Evolutionary conservation across 208 protist species (phyloP), one percentile per base, ranked within the genome.

Genomic region (Lotmaria passim): DNA sequence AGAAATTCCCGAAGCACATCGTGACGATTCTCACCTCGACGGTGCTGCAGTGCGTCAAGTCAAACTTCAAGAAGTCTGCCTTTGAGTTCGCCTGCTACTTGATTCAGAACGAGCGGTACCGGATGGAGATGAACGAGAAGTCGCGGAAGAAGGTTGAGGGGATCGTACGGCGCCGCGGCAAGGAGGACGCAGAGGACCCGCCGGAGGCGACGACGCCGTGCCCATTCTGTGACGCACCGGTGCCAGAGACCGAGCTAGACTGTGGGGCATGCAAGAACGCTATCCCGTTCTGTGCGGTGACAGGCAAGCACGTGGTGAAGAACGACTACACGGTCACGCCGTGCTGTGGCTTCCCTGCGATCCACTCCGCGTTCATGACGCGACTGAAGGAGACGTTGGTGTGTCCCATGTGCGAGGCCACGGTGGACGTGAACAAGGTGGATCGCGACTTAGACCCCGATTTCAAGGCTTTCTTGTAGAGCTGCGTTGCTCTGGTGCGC

Each of bases 61-160:
- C 84, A 1, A 82, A 81, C 44, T 96, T 98, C 62, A 90, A 93
- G 31, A 91, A 93, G 51, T 95, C 91, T 17, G 98, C 98, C 30
- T 99, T 98, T 78, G 92, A 99, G 57, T 98, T 95, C 62, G 98
- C 98, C 14, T 92, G 94, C 66, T 73, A 94, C 55, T 85, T 99
- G 21, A 96, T 99, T 74, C 92, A 96, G 62, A 98, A 98, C 51
- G 89, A 92, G 58, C 96, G 98, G 77, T 96, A 98, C 75, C 89
- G 97, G 50, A 82, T 74, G 17, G 81, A 97, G 75, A 91, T 99
- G 59, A 79, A 79, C 31, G 96, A 96, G 38, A 96, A 97, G 80
- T 93, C 98, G 69, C 92, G 97, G 43, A 96, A 96, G 62, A 98
- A 98, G 70, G 98, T 99, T 56, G 97, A 99, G 73, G 83, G 82